Evolutionary conservation across 129 eudicot species (phyloP), one percentile per base, ranked within the genome.

Genomic region (Mikania micrantha): DNA sequence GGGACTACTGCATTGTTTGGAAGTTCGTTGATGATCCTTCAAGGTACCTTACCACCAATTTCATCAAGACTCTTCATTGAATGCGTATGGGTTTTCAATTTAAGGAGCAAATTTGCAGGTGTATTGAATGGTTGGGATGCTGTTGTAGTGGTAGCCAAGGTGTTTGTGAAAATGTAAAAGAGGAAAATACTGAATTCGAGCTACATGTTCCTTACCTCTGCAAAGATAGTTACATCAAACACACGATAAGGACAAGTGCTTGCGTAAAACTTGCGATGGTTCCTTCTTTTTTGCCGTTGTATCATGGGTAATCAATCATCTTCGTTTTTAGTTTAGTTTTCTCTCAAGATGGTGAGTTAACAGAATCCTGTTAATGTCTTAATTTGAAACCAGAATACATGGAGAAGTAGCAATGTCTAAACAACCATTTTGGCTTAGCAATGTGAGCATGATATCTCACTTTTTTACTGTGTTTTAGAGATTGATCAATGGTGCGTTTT

Each of bases 1-100:
- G 97, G 91, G 95, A 90, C 56, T 90, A 82, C 64, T 86, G 91
- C 75, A 82, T 87, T 64, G 75, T 90, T 67, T 90, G 95, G 97
- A 82, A 73, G 41, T 60, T 82, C 47, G 82, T 83, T 7, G 85
- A 84, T 74, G 87, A 90, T 63, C 88, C 91, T 58, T 86, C 90
- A 61, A 84, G 90, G 97, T 85, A 72, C 20, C 5, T 28, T 70
- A 29, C 36, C 15, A 20, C 9, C 58, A 47, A 22, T n/a, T 29
- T 38, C 31, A 38, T 31, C 0, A 27, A 8, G 3, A 1, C 11
- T 2, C 45, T n/a, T 54, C 21, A 65, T 5, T 66, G 7, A 27
- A 21, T 41, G 42, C 39, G 5, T 67, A 54, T 64, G 35, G 35
- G 31, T 76, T 56, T 54, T 63, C 36, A 0, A 13, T 62, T 56